Evolutionary conservation across 2,329 filamentous ascomycete genomes (phyloP).

Genomic region (Karstenula rhodostoma): DNA sequence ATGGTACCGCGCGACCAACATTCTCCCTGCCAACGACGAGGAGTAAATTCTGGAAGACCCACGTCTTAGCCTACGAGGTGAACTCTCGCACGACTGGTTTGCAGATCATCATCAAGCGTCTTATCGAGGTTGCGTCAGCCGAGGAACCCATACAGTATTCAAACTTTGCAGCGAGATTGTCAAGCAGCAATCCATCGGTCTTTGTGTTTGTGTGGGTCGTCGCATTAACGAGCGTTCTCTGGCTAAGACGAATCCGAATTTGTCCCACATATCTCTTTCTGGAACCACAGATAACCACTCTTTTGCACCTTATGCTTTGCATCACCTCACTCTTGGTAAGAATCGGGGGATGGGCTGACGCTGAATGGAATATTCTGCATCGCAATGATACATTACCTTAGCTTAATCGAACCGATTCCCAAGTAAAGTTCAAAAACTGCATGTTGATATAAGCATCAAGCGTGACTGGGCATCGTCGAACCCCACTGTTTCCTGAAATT

Average conservation of each 20-base stretch:
- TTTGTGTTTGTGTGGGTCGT: background rate
- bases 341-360: background rate
- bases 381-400: background rate
- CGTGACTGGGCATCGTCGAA: background rate
- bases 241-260: background rate
- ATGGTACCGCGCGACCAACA: slow-evolving; percentile 11
- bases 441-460: background rate
- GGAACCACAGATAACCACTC: background rate
- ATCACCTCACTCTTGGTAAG: background rate
- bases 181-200: background rate
- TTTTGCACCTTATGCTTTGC: slow-evolving; percentile 1
- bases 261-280: background rate
- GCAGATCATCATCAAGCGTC: background rate
- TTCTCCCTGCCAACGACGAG: slow-evolving; percentile 6
- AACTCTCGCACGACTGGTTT: background rate
- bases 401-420: slow-evolving; percentile 7
- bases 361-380: background rate
- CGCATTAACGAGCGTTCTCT: background rate
- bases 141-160: background rate
- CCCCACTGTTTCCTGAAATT: background rate
- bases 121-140: background rate
- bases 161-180: background rate
- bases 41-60: background rate
- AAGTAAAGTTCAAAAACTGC: background rate
- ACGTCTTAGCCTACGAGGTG: background rate